Conservation (phyloP, 2,329 filamentous ascomycete species). For the Graphium sp. region DNA sequence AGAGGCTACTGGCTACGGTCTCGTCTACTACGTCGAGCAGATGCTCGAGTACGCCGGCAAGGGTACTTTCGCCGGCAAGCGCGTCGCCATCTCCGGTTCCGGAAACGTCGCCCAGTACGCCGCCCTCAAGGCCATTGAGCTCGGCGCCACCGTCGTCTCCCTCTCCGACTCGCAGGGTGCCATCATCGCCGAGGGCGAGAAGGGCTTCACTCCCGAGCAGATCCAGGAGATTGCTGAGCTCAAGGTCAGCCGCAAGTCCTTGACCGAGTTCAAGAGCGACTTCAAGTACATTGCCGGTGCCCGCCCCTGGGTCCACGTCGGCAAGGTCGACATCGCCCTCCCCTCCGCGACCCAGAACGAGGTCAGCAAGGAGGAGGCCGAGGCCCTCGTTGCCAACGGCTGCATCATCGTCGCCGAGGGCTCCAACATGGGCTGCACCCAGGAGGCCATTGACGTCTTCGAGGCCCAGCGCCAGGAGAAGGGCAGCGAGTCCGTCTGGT, state of each 20-base stretch:
- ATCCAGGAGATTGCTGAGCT: conserved; percentile 64
- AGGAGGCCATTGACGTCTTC: conserved; percentile 86
- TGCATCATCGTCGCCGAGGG: conserved; percentile 84
- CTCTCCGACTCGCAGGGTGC: conserved; percentile 85
- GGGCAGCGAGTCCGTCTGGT: conserved; percentile 65
- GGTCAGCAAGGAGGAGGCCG: conserved; percentile 79
- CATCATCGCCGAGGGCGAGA: conserved; percentile 55
- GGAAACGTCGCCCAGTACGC: conserved; percentile 98
- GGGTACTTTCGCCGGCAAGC: conserved; percentile 78
- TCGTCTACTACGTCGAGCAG: conserved; percentile 91
- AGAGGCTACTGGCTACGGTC: conserved; percentile 92
- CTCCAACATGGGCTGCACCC: conserved; percentile 97
- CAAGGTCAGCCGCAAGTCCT: conserved; percentile 74
- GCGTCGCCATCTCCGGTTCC: conserved; percentile 87
- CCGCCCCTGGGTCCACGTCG: conserved; percentile 82
- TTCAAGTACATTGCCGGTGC: conserved; percentile 80
- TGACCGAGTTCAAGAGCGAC: conserved; percentile 53
- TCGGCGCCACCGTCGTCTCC: conserved; percentile 81
- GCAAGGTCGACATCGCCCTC: conserved; percentile 77
- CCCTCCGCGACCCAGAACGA: conserved; percentile 97
- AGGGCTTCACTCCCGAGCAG: conserved; percentile 63
- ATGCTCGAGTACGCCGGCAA: conserved; percentile 87
- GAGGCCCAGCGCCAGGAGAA: conserved; percentile 61
- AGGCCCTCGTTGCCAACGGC: conserved; percentile 61
- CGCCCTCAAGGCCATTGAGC: conserved; percentile 89